Conservation (phyloP, 179 eudicot species). For the Corrigiola litoralis region DNA sequence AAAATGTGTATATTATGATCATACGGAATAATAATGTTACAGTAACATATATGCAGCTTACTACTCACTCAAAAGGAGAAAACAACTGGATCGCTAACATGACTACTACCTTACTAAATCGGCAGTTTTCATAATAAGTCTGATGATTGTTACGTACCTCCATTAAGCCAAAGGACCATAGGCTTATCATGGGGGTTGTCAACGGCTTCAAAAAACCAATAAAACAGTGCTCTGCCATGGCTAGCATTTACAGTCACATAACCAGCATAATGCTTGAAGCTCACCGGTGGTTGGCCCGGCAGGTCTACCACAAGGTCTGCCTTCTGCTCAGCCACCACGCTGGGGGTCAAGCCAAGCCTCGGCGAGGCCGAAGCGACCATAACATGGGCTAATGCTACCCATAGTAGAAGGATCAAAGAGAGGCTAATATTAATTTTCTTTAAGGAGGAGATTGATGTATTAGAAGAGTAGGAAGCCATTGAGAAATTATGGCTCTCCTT, state of each 20-base stretch:
- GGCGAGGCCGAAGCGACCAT: background rate
- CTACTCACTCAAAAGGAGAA: too few relatives aligned
- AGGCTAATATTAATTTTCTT: background rate
- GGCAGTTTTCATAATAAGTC: too few relatives aligned
- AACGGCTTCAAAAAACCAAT: slow-evolving; percentile 87
- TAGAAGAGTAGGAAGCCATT: slow-evolving; percentile 14
- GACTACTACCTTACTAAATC: too few relatives aligned
- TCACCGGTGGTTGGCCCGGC: slow-evolving; percentile 73
- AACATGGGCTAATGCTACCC: slow-evolving; percentile 5
- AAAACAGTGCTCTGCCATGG: slow-evolving; percentile 83
- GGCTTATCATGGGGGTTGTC: slow-evolving; percentile 48
- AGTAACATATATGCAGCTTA: too few relatives aligned
- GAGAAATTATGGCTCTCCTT: background rate
- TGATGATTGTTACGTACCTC: too few relatives aligned
- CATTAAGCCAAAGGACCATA: slow-evolving; percentile 81
- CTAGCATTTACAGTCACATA: slow-evolving; percentile 70
- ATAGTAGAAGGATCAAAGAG: background rate
- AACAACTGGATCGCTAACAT: too few relatives aligned
- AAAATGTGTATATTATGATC: too few relatives aligned
- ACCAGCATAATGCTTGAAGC: slow-evolving; percentile 71
- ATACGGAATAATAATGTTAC: too few relatives aligned
- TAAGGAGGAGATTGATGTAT: background rate
- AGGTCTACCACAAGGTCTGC: slow-evolving; percentile 51
- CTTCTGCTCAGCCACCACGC: slow-evolving; percentile 34
- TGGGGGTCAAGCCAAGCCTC: slow-evolving; percentile 1